phyloP scores from a whole-genome alignment of 1,284 basidiomycete genomes.

The Naganishia albida region DNA sequence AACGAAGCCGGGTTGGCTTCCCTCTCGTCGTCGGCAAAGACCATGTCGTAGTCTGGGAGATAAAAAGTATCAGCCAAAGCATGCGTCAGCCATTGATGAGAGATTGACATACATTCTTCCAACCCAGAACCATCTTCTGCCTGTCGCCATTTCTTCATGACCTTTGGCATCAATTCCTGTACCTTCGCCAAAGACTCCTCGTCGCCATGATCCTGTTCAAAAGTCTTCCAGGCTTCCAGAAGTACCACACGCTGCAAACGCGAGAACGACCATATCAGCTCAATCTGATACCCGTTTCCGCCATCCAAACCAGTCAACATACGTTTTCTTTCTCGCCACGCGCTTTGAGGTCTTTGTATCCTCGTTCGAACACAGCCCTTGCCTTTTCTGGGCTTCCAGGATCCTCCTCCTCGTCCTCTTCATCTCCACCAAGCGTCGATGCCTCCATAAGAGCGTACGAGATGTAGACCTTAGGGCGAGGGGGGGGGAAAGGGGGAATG shows the following conservation, averaged over 20 bases:
- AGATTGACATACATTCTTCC: conserved; percentile 68
- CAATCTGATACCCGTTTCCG: background rate
- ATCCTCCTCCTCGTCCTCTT: conserved; percentile 70
- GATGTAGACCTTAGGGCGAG: conserved; percentile 54
- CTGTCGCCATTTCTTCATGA: conserved; percentile 78
- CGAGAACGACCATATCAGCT: conserved; percentile 2
- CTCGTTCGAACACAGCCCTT: conserved; percentile 76
- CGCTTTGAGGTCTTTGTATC: conserved; percentile 78
- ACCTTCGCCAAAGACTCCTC: conserved; percentile 72
- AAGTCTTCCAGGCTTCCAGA: conserved; percentile 89
- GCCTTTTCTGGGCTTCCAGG: conserved; percentile 70
- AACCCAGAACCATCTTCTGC: conserved; percentile 80
- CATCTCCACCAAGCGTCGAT: conserved; percentile 56
- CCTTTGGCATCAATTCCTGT: conserved; percentile 84
- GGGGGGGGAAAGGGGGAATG: background rate
- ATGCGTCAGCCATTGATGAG: background rate
- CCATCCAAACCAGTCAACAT: conserved; percentile 41
- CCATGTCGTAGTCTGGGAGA: conserved; percentile 79
- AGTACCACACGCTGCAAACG: conserved; percentile 72
- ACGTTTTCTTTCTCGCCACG: conserved; percentile 86
- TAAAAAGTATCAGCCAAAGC: conserved; percentile 9
- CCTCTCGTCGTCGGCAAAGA: conserved; percentile 91
- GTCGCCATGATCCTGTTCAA: conserved; percentile 77
- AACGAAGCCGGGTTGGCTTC: conserved; percentile 87
- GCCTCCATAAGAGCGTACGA: conserved; percentile 57